Evolutionary conservation across 345 rosid species (phyloP).

Genomic region (Dipteronia sinensis): DNA sequence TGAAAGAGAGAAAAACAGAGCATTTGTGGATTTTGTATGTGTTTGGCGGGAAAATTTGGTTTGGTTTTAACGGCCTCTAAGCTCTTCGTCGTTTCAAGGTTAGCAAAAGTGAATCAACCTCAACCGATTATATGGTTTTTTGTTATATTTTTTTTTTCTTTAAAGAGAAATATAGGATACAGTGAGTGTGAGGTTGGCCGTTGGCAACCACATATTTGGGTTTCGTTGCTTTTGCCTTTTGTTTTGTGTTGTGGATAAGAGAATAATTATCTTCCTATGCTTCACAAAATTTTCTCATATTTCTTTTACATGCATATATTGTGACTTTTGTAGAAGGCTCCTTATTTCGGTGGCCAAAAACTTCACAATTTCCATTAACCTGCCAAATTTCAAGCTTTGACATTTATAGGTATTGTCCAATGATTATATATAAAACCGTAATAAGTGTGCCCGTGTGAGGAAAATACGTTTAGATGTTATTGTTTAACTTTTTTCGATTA

Average conservation of each 20-base stretch:
- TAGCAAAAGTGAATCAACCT: neutral
- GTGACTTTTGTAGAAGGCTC: too few species aligned
- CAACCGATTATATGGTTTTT: neutral
- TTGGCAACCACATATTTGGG: neutral
- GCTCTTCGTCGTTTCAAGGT: neutral
- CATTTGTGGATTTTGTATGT: constrained; percentile 25
- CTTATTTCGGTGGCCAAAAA: too few species aligned
- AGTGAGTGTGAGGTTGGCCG: too few species aligned
- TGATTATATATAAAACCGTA: too few species aligned
- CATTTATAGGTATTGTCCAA: too few species aligned
- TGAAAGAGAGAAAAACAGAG: constrained; percentile 28
- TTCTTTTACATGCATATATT: neutral
- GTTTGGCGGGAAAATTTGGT: constrained; percentile 27
- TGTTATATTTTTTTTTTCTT: neutral
- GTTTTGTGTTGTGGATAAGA: neutral
- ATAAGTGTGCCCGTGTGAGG: too few species aligned
- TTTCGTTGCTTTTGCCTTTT: neutral
- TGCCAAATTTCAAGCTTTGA: too few species aligned
- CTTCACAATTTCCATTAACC: too few species aligned
- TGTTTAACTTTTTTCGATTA: too few species aligned
- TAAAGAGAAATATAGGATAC: neutral
- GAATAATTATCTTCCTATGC: neutral
- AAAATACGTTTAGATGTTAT: too few species aligned
- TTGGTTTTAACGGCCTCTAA: too few species aligned
- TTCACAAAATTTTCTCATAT: neutral